Conservation (phyloP, 2,329 filamentous ascomycete genomes). For the Tolypocladium album region DNA sequence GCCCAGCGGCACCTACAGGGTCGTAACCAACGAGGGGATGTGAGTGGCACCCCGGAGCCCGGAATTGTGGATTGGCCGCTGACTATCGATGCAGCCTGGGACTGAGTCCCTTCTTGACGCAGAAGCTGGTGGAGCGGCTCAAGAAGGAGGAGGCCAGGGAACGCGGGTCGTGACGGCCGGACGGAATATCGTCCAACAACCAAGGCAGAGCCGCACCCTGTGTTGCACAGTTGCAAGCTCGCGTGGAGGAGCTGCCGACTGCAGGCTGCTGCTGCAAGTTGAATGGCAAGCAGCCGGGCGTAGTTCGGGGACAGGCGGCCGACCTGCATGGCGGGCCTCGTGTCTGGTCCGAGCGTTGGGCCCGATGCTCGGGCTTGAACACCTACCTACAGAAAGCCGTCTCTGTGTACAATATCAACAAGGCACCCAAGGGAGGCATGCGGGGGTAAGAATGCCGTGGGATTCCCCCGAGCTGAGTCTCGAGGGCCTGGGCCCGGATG, state of each 20-base stretch:
- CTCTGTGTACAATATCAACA: background rate
- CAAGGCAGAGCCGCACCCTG: background rate
- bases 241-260: background rate
- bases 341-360: background rate
- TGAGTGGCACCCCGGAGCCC: conserved; percentile 28
- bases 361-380: background rate
- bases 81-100: conserved; percentile 13
- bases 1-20: conserved; percentile 51
- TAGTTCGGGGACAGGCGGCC: background rate
- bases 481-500: background rate
- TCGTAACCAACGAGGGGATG: conserved; percentile 57
- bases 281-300: background rate
- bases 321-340: background rate
- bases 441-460: background rate
- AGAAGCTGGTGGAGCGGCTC: conserved; percentile 42
- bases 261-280: background rate
- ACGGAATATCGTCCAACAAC: too few relatives aligned
- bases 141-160: conserved; percentile 36
- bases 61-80: conserved; percentile 10
- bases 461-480: background rate
- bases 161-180: conserved; percentile 18
- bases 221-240: background rate
- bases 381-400: background rate
- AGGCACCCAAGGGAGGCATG: too few relatives aligned
- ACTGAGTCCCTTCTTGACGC: conserved; percentile 33